Evolutionary conservation across 73 alveolate genomes (phyloP), one percentile per base, ranked within the genome.

Genomic region (Paramecium octaurelia): DNA sequence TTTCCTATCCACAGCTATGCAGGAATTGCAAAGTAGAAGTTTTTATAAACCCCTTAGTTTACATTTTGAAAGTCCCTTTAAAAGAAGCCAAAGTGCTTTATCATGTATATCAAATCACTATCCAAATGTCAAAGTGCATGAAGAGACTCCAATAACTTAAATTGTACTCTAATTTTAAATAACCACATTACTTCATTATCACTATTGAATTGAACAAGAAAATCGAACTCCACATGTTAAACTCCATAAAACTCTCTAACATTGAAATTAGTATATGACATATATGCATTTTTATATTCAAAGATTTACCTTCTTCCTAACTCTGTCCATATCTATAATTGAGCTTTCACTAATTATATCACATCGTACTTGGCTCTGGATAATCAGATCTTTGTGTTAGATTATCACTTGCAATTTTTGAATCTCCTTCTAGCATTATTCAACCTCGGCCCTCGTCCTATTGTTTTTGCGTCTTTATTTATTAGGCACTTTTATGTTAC

Each of bases 401-500:
- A 73, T 73, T 29, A 73, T 73, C 59, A 16, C 16, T 40, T 18
- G 57, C 87, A 73, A 38, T 73, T 73, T 73, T 40, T 73, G 1
- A 16, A 73, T 73, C 64, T 14, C 38, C 57, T 40, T 31, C 5
- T 73, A 73, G 16, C 87, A 73, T 36, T 36, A 23, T 73, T 73
- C 36, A 35, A 73, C 8, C 18, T 73, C 87, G 84, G 27, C 84
- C 50, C 14, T 27, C 84, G 84, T 64, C 46, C 84, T 34, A 27
- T 64, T 64, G 42, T 64, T 64, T 34, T 27, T 34, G 12, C 84
- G 84, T 64, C 84, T 64, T 64, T 20, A 64, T 64, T 64, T 64
- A 64, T 64, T 64, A 64, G 84, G 84, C 84, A 64, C 84, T 64
- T 64, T 40, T 34, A 73, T 73, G 87, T 73, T 40, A 36, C 87